A percentile compares a stretch with the other conserved stretches of the same genome.
Conservation (phyloP, 805 yeast genomes). For the Yamadazyma paraphyllophila region DNA sequence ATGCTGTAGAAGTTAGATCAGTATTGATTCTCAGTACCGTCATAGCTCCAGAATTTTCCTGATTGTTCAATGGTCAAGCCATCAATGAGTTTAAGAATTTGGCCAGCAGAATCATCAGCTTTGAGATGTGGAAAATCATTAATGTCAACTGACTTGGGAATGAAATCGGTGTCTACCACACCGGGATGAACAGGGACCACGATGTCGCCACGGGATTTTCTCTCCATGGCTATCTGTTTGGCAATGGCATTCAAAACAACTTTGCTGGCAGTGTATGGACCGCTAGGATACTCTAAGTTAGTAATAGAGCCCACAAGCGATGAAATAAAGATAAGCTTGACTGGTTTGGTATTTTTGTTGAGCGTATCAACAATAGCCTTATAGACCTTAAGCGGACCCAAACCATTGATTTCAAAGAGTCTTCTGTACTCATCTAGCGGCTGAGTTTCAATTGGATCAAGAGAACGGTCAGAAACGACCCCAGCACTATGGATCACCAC, state of each 20-base stretch:
- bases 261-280: constrained; percentile 33
- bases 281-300: background rate
- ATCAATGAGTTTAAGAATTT: constrained; percentile 4
- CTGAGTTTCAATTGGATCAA: background rate
- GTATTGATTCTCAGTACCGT: constrained; percentile 3
- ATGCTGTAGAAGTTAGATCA: constrained; percentile 21
- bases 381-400: constrained; percentile 1
- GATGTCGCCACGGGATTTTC: background rate
- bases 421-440: background rate
- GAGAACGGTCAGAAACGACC: background rate
- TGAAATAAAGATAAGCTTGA: constrained; percentile 8
- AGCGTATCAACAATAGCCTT: background rate
- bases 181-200: constrained; percentile 35
- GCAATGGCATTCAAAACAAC: constrained; percentile 31
- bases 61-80: constrained; percentile 4
- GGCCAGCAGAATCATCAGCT: constrained; percentile 4
- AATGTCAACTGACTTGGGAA: background rate
- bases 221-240: constrained; percentile 22
- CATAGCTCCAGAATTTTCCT: constrained; percentile 7
- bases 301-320: constrained; percentile 13
- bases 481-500: constrained; percentile 34
- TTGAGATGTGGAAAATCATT: background rate
- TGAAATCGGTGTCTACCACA: constrained; percentile 34
- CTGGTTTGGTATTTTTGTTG: background rate
- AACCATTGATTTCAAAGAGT: background rate